phyloP scores from a whole-genome alignment of 805 yeast species.

The Suhomyces prunicola region DNA sequence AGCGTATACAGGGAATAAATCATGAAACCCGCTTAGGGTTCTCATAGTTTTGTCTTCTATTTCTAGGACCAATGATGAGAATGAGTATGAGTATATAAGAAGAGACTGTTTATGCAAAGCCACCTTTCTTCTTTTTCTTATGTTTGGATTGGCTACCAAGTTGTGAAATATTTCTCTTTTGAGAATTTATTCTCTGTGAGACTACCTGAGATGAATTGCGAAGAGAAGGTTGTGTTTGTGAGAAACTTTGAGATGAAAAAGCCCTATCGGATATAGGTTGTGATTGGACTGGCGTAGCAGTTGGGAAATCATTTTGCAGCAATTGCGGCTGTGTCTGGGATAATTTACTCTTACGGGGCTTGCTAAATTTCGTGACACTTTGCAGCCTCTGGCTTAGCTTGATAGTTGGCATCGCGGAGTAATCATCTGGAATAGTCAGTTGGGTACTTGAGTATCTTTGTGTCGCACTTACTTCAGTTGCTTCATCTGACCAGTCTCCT shows the following conservation, averaged over 20 bases:
- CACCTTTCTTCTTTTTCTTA: constrained; percentile 45
- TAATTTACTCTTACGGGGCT: not conserved
- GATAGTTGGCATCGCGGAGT: constrained; percentile 3
- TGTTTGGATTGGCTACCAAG: constrained; percentile 13
- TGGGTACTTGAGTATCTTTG: not conserved
- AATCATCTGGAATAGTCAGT: not conserved
- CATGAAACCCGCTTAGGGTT: constrained; percentile 19
- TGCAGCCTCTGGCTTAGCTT: not conserved
- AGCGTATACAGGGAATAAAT: constrained; percentile 21
- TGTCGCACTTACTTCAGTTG: not conserved
- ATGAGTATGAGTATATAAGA: not conserved
- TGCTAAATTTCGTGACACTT: not conserved
- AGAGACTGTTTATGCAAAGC: constrained; percentile 37
- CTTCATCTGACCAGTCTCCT: not conserved
- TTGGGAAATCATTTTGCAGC: not conserved
- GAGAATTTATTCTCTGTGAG: not conserved
- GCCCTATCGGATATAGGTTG: not conserved
- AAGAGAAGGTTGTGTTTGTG: not conserved
- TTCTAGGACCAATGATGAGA: not conserved
- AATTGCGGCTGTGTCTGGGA: not conserved
- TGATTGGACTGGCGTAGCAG: not conserved
- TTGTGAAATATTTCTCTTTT: constrained; percentile 7
- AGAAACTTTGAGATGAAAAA: not conserved
- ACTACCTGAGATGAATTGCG: not conserved
- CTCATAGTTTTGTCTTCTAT: constrained; percentile 7